Conservation (phyloP, 2,329 filamentous ascomycete species). For the Penicillium thymicola region DNA sequence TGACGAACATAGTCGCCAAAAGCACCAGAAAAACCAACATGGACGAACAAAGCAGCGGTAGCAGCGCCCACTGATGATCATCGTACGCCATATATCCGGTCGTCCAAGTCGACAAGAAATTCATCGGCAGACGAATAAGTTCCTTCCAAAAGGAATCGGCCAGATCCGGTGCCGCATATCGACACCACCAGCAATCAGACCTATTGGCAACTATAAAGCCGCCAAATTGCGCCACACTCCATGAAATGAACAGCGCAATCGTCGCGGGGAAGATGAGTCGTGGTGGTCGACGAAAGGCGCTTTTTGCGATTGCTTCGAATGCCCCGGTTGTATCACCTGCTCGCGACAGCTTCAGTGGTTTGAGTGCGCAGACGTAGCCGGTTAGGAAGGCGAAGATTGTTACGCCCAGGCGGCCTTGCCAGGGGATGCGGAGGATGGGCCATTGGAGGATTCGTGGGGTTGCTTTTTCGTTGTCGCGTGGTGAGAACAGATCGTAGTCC, state of each 20-base stretch:
- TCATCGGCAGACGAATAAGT: constrained; percentile 43
- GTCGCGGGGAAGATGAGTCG: constrained; percentile 53
- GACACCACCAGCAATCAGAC: constrained; percentile 52
- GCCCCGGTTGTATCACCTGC: constrained; percentile 45
- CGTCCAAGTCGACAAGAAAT: constrained; percentile 51
- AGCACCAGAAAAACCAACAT: constrained; percentile 52
- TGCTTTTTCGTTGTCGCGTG: constrained; percentile 43
- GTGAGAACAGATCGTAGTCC: constrained; percentile 52
- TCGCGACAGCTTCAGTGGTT: constrained; percentile 52
- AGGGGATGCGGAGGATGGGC: constrained; percentile 54
- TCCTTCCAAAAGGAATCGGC: constrained; percentile 46
- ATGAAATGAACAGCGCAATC: constrained; percentile 51
- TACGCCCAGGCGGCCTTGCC: constrained; percentile 54
- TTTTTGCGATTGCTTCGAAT: constrained; percentile 50
- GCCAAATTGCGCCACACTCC: constrained; percentile 49
- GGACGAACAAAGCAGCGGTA: constrained; percentile 49
- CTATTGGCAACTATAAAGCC: constrained; percentile 48
- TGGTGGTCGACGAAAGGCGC: constrained; percentile 53
- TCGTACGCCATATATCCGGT: constrained; percentile 52
- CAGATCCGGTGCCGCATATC: constrained; percentile 47
- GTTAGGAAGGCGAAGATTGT: constrained; percentile 57
- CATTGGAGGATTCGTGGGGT: constrained; percentile 49
- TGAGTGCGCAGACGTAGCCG: constrained; percentile 55
- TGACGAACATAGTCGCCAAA: constrained; percentile 45
- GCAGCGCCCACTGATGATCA: constrained; percentile 55